A percentile compares a stretch with the other conserved stretches of the same genome.
Conservation (phyloP, 306 rosid species). For the Biancaea sappan region DNA sequence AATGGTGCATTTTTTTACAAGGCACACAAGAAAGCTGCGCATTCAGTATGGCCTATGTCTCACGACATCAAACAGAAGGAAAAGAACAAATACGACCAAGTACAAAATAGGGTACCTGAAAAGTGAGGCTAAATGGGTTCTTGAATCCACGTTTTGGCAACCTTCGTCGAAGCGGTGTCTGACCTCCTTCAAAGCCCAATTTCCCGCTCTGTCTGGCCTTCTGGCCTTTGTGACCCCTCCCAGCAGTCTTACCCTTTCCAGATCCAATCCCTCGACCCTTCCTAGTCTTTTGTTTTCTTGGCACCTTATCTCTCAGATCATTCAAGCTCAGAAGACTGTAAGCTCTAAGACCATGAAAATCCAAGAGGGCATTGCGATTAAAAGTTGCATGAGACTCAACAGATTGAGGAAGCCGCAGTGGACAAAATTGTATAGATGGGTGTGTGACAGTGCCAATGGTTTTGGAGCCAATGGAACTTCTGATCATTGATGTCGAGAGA, state of each 20-base stretch:
- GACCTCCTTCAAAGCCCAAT: slow-evolving; percentile 95
- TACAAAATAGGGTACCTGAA: slow-evolving; percentile 61
- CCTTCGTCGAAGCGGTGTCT: slow-evolving; percentile 91
- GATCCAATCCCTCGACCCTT: slow-evolving; percentile 98
- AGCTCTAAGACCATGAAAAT: slow-evolving; percentile 56
- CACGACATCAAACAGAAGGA: slow-evolving; percentile 16
- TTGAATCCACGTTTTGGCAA: slow-evolving; percentile 91
- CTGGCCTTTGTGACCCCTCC: slow-evolving; percentile 98
- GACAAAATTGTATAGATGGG: slow-evolving; percentile 31
- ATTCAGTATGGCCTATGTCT: neutral
- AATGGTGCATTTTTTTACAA: neutral
- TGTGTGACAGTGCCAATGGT: neutral
- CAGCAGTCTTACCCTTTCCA: slow-evolving; percentile 98
- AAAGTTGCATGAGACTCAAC: slow-evolving; percentile 11
- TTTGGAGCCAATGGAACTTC: slow-evolving; percentile 34
- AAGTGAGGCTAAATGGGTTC: slow-evolving; percentile 87
- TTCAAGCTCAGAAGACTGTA: slow-evolving; percentile 89
- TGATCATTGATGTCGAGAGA: slow-evolving; percentile 41
- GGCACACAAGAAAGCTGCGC: neutral
- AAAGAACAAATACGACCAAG: neutral
- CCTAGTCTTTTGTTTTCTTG: slow-evolving; percentile 87
- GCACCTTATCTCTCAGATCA: slow-evolving; percentile 82
- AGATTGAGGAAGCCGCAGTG: slow-evolving; percentile 29
- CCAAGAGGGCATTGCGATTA: slow-evolving; percentile 1
- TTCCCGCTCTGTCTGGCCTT: slow-evolving; percentile 86